Evolutionary conservation across 2,329 filamentous ascomycete species (phyloP).

Genomic region (Cladophialophora carrionii): DNA sequence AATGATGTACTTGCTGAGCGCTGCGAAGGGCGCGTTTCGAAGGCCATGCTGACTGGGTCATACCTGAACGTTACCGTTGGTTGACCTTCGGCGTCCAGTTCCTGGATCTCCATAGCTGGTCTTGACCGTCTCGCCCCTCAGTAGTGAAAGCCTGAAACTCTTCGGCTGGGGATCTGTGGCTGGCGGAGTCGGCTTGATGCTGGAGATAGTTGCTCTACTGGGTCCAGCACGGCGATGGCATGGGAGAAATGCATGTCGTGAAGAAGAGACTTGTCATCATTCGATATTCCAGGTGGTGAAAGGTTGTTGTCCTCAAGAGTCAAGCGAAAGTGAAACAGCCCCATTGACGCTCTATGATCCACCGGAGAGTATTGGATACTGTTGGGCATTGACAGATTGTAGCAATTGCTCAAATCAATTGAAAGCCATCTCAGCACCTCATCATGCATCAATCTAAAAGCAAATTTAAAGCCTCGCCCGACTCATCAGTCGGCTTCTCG

Average conservation of each 20-base stretch:
- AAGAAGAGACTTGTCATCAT: background rate
- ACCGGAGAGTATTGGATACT: background rate
- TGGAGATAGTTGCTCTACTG: background rate
- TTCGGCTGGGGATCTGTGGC: background rate
- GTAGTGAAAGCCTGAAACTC: background rate
- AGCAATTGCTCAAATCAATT: background rate
- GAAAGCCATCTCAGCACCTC: background rate
- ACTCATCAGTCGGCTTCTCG: background rate
- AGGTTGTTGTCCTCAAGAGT: background rate
- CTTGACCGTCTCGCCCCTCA: background rate
- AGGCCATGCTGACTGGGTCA: background rate
- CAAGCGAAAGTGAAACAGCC: background rate
- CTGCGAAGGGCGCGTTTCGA: slow-evolving; percentile 2
- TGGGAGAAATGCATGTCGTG: background rate
- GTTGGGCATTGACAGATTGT: background rate
- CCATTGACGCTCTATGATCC: background rate
- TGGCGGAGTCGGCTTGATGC: background rate
- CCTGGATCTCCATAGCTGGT: slow-evolving; percentile 19
- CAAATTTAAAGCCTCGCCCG: background rate
- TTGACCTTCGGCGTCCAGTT: slow-evolving; percentile 24
- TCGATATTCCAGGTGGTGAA: background rate
- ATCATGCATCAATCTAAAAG: background rate
- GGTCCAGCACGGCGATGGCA: background rate
- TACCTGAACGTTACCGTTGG: slow-evolving; percentile 15
- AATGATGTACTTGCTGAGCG: slow-evolving; percentile 9